Conservation (phyloP, 2,329 filamentous ascomycete species). For the Aschersonia sp. region DNA sequence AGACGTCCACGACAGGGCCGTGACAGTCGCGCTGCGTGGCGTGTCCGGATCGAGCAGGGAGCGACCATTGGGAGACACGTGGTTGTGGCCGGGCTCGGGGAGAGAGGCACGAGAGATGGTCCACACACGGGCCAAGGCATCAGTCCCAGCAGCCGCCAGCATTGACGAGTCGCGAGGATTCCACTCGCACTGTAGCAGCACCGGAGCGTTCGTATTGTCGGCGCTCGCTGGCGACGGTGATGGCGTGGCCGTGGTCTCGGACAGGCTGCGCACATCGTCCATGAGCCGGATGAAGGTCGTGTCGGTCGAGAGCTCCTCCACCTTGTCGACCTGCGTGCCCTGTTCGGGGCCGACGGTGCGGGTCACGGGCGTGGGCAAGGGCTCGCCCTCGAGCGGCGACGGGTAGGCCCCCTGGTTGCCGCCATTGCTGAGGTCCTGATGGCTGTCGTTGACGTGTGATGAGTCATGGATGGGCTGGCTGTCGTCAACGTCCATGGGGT, state of each 20-base stretch:
- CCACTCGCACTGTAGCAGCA: slow-evolving; percentile 56
- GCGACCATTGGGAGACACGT: slow-evolving; percentile 22
- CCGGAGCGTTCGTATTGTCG: slow-evolving; percentile 34
- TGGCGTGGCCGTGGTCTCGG: slow-evolving; percentile 15
- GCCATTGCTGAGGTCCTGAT: slow-evolving; percentile 16
- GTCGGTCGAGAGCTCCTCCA: slow-evolving; percentile 41
- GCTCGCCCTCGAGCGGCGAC: slow-evolving; percentile 46
- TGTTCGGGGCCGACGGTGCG: slow-evolving; percentile 49
- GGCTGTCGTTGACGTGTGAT: slow-evolving; percentile 8
- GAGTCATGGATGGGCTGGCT: slow-evolving; percentile 6
- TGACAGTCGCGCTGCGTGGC: slow-evolving; percentile 36
- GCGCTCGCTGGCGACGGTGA: slow-evolving; percentile 21
- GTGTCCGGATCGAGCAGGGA: slow-evolving; percentile 38
- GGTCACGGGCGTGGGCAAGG: slow-evolving; percentile 33
- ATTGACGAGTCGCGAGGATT: slow-evolving; percentile 49
- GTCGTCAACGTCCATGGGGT: slow-evolving; percentile 43
- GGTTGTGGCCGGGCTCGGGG: slow-evolving; percentile 23
- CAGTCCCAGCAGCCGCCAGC: slow-evolving; percentile 54
- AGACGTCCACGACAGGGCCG: slow-evolving; percentile 45
- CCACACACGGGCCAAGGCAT: slow-evolving; percentile 58
- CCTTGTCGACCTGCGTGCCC: slow-evolving; percentile 50
- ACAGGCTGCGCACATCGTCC: slow-evolving; percentile 22
- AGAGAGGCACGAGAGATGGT: slow-evolving; percentile 41
- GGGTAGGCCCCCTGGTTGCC: slow-evolving; percentile 44
- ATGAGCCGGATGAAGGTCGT: slow-evolving; percentile 47